Conservation (phyloP, 2,329 filamentous ascomycete species). For the Hirsutella thompsonii region DNA sequence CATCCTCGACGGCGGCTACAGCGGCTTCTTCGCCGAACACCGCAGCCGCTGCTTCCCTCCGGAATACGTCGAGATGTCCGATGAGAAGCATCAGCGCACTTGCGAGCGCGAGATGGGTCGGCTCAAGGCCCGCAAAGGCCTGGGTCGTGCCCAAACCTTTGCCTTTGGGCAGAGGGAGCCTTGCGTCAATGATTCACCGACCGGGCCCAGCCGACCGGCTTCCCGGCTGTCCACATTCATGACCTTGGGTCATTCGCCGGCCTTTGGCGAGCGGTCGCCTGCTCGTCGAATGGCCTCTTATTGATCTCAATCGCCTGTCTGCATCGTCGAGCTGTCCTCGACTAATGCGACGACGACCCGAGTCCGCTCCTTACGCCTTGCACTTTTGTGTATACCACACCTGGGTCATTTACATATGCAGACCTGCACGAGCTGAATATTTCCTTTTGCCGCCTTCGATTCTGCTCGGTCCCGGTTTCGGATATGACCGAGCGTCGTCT, state of each 20-base stretch:
- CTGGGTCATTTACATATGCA: too few species aligned
- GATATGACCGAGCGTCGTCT: not conserved
- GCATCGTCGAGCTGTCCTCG: too few species aligned
- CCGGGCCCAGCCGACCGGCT: conserved; percentile 31
- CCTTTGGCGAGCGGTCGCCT: conserved; percentile 35
- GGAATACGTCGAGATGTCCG: conserved; percentile 94
- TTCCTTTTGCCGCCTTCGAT: too few species aligned
- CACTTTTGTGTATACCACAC: too few species aligned
- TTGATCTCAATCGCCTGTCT: conserved; percentile 19
- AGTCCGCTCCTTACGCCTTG: not conserved
- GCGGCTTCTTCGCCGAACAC: conserved; percentile 75
- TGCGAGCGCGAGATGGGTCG: conserved; percentile 93
- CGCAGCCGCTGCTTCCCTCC: conserved; percentile 77
- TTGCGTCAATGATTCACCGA: conserved; percentile 47
- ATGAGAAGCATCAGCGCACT: conserved; percentile 78
- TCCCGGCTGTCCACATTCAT: conserved; percentile 25
- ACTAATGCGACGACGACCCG: not conserved
- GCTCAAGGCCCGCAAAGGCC: conserved; percentile 76
- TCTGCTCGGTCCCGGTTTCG: not conserved
- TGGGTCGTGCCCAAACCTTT: conserved; percentile 84
- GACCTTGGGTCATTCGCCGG: conserved; percentile 32
- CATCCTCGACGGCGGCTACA: conserved; percentile 93
- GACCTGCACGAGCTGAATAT: too few species aligned
- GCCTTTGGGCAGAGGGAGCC: conserved; percentile 69
- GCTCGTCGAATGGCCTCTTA: conserved; percentile 53